Conservation (phyloP, 208 protist species). For the Wallacemonas sp. region DNA sequence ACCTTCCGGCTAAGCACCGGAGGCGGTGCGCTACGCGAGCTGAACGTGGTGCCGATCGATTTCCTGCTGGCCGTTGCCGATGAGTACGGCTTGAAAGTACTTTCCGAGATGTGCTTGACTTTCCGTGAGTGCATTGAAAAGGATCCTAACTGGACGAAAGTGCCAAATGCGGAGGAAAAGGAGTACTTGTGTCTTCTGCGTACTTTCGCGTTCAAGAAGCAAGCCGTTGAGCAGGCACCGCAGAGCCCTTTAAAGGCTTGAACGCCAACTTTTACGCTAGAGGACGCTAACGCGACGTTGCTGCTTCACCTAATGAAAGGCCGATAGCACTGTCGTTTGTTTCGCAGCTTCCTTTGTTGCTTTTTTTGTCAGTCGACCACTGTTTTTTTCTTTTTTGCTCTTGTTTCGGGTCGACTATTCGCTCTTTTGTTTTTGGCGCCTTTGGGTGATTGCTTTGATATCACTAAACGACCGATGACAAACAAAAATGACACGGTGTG, state of each 20-base stretch:
- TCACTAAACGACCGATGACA: background rate
- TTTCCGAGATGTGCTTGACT: slow-evolving; percentile 71
- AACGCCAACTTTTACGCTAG: no score
- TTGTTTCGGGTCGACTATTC: slow-evolving; percentile 10
- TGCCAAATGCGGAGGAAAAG: slow-evolving; percentile 69
- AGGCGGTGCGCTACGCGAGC: slow-evolving; percentile 33
- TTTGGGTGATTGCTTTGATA: slow-evolving; percentile 9
- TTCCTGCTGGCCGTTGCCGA: slow-evolving; percentile 72
- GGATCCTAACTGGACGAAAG: slow-evolving; percentile 71
- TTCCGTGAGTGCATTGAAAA: slow-evolving; percentile 73
- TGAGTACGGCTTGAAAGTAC: slow-evolving; percentile 59
- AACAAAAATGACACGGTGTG: background rate
- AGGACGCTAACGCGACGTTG: no score
- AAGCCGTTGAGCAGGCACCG: slow-evolving; percentile 36
- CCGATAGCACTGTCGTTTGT: slow-evolving; percentile 10
- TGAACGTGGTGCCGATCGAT: slow-evolving; percentile 81
- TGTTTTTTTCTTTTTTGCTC: slow-evolving; percentile 2
- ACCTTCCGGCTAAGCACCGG: slow-evolving; percentile 56
- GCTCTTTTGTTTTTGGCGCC: slow-evolving; percentile 4
- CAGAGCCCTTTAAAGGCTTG: slow-evolving; percentile 2
- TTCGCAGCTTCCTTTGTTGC: slow-evolving; percentile 1
- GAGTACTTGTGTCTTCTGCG: slow-evolving; percentile 69
- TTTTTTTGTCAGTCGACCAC: slow-evolving; percentile 2
- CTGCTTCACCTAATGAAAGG: no score
- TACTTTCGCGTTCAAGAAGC: slow-evolving; percentile 81